A percentile compares a stretch with the other conserved stretches of the same genome.
Conservation (phyloP, 192 early-diverging fungal genomes). For the Oehlia diaphana region DNA sequence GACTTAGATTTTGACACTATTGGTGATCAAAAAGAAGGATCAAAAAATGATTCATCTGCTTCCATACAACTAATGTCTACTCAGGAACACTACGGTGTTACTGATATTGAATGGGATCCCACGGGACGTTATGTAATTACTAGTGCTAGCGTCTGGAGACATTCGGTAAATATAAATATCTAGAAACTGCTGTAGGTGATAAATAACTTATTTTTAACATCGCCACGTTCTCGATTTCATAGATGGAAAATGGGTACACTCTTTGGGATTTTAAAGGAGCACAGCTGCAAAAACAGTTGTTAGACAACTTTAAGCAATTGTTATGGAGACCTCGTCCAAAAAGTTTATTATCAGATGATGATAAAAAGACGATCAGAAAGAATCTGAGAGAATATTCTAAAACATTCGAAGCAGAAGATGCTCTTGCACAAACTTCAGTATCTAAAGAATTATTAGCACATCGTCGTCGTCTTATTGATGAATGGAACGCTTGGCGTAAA, state of each 20-base stretch:
- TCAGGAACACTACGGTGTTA: constrained; percentile 92
- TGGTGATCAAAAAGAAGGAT: constrained; percentile 48
- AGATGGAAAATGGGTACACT: constrained; percentile 85
- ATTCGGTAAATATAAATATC: constrained; percentile 47
- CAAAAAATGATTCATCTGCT: constrained; percentile 54
- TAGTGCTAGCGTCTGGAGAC: constrained; percentile 84
- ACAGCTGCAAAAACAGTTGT: constrained; percentile 67
- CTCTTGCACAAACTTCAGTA: constrained; percentile 65
- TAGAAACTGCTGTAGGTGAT: not conserved
- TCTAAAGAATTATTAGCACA: constrained; percentile 74
- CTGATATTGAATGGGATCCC: constrained; percentile 98
- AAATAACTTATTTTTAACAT: constrained; percentile 5
- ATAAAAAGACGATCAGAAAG: constrained; percentile 89
- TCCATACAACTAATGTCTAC: constrained; percentile 66
- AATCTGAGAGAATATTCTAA: constrained; percentile 86
- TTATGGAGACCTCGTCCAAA: constrained; percentile 94
- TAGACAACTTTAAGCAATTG: constrained; percentile 89
- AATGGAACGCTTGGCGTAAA: constrained; percentile 85
- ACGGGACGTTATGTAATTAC: constrained; percentile 93
- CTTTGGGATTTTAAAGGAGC: constrained; percentile 92
- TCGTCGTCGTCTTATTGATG: constrained; percentile 72
- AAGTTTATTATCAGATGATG: constrained; percentile 72
- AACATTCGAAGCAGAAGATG: constrained; percentile 90
- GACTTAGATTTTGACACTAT: constrained; percentile 80
- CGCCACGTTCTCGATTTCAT: constrained; percentile 10